Evolutionary conservation across 2,329 filamentous ascomycete species (phyloP).

Genomic region (Cladosporium sp.): DNA sequence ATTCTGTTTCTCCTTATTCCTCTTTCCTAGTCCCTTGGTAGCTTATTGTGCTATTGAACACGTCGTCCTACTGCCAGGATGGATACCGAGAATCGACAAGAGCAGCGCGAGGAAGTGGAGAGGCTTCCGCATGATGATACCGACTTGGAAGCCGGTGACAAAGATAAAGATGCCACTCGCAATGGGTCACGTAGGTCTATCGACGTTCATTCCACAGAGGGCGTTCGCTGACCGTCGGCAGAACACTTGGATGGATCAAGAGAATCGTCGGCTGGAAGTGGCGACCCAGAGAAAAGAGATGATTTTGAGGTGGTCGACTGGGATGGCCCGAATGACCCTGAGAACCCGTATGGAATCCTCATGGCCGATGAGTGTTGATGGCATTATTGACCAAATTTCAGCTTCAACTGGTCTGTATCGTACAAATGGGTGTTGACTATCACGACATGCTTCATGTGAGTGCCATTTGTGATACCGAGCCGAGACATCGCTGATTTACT

Average conservation of each 20-base stretch:
- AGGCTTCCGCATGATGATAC: slow-evolving; percentile 5
- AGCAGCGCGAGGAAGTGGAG: slow-evolving; percentile 12
- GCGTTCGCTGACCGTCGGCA: not conserved
- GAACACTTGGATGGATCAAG: not conserved
- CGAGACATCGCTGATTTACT: slow-evolving; percentile 9
- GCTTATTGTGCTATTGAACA: too few species aligned
- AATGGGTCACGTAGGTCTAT: not conserved
- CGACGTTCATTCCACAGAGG: not conserved
- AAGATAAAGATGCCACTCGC: not conserved
- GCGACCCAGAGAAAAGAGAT: not conserved
- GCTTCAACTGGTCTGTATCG: slow-evolving; percentile 24
- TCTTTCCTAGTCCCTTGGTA: too few species aligned
- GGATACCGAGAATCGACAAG: not conserved
- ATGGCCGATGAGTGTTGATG: too few species aligned
- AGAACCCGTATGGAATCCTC: slow-evolving; percentile 35
- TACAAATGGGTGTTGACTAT: slow-evolving; percentile 27
- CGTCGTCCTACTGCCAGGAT: not conserved
- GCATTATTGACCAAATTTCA: not conserved
- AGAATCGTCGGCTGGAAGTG: not conserved
- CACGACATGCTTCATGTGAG: slow-evolving; percentile 24
- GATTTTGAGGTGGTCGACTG: slow-evolving; percentile 14
- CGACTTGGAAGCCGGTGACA: not conserved
- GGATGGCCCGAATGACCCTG: slow-evolving; percentile 20
- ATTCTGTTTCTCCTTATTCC: not conserved
- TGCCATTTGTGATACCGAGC: not conserved